A percentile compares a stretch with the other conserved stretches of the same genome.
Evolutionary conservation across 2,329 filamentous ascomycete species (phyloP).

Genomic region (Colletotrichum viniferum): DNA sequence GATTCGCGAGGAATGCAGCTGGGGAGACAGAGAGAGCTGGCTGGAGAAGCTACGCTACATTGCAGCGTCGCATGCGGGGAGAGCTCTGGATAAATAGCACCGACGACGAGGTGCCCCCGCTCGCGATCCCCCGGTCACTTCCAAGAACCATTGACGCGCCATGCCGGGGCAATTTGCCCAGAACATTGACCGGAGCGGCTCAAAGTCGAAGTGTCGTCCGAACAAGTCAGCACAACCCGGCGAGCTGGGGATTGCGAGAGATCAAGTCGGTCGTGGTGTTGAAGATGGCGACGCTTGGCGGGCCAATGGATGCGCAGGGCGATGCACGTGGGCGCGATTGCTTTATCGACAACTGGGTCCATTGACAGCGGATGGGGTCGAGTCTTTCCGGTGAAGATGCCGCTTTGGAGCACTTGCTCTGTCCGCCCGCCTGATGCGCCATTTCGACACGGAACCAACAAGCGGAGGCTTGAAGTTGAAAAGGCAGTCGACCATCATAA

Average conservation of each 20-base stretch:
- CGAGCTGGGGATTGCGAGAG: background rate
- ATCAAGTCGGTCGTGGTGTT: background rate
- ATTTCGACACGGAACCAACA: background rate
- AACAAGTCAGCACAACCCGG: background rate
- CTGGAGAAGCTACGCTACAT: background rate
- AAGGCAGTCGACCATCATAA: background rate
- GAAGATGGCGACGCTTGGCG: background rate
- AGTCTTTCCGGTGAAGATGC: background rate
- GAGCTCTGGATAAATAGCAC: constrained; percentile 15
- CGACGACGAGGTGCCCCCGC: constrained; percentile 2
- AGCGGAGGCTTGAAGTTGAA: background rate
- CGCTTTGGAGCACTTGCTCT: background rate
- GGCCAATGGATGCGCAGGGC: constrained; percentile 35
- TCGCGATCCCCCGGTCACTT: background rate
- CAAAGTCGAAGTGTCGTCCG: constrained; percentile 10
- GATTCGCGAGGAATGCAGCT: background rate
- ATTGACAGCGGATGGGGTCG: background rate
- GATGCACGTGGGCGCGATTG: constrained; percentile 22
- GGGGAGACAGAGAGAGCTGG: background rate
- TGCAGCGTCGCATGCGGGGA: constrained; percentile 5
- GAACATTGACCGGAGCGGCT: background rate
- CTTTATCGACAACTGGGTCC: background rate
- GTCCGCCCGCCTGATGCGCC: background rate
- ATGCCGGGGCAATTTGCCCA: constrained; percentile 19
- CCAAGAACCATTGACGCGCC: constrained; percentile 14